Conservation (phyloP, 345 rosid species). For the Salix purpurea region DNA sequence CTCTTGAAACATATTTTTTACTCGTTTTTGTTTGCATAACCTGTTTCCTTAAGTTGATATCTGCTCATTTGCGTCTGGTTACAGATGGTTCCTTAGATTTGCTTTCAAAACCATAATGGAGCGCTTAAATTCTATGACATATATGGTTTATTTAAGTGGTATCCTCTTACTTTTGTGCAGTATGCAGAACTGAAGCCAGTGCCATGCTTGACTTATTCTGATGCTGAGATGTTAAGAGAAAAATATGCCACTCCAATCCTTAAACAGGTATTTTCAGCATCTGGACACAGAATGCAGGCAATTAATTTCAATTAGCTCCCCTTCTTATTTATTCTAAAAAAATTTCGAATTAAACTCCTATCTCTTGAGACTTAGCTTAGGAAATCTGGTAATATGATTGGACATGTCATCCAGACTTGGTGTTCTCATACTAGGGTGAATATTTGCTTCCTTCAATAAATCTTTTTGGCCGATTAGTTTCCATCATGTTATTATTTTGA, state of each 20-base stretch:
- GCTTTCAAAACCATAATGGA: neutral
- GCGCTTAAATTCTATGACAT: neutral
- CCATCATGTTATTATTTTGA: neutral
- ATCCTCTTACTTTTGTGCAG: slow-evolving; percentile 37
- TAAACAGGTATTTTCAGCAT: slow-evolving; percentile 57
- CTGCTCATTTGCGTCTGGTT: neutral
- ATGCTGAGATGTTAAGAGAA: slow-evolving; percentile 70
- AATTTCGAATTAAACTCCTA: neutral
- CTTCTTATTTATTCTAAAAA: neutral
- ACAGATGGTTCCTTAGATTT: neutral
- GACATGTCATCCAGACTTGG: neutral
- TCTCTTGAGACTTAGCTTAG: neutral
- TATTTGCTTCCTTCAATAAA: neutral
- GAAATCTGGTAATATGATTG: neutral
- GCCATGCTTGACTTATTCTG: slow-evolving; percentile 75
- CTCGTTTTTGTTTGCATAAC: neutral
- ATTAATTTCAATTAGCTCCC: neutral
- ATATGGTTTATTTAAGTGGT: neutral
- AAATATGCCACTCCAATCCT: slow-evolving; percentile 75
- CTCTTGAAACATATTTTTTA: neutral
- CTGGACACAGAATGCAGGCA: neutral
- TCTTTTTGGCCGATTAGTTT: neutral
- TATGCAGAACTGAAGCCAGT: slow-evolving; percentile 98
- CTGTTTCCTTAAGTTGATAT: neutral
- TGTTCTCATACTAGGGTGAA: neutral